Evolutionary conservation across 1,284 basidiomycete species (phyloP), one percentile per base, ranked within the genome.

Genomic region (Amylostereum chailletii): DNA sequence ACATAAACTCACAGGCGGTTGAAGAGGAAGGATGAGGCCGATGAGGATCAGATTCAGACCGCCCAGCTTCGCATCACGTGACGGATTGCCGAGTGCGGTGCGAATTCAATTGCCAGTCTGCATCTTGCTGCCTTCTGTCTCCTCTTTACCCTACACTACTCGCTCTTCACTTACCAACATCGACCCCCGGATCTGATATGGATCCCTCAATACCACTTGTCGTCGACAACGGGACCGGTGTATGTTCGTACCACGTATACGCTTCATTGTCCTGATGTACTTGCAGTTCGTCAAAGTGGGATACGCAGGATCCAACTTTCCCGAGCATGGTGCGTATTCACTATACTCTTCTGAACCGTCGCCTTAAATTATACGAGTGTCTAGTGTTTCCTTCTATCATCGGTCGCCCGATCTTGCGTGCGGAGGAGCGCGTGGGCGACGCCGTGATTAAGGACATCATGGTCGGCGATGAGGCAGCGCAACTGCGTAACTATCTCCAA

Each of bases 301-400:
- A 52, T 99, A 92, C 65, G 94, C 94, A 52, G 96, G 94, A 55
- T 94, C 91, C 59, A 96, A 99, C 76, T 99, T 99, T 68, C 96
- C 96, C 53, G 92, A 95, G 71, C 87, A 96, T 80, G 92, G 91
- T 90, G 61, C 61, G 78, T 26, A 45, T 34, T 41, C 11, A 32
- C 41, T 32, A 8, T n/a, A 27, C 19, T 43, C 27, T 27, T 36
- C 19, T 6, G n/a, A 36, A 31, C 19, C 9, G 30, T 11, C 34
- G 9, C 31, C 48, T 19, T 36, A 37, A 32, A 36, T 48, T 36
- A 43, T 30, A 33, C 34, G 31, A 49, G 30, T n/a, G 11, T 39
- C 1, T 58, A 94, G 91, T 97, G 51, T 99, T 99, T 64, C 92
- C 95, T 2, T 98, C 95, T 42, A 86, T 99, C 58, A 84, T 99